Evolutionary conservation across 176 grass and related monocot genomes (phyloP).

Genomic region (Carex littledalei): DNA sequence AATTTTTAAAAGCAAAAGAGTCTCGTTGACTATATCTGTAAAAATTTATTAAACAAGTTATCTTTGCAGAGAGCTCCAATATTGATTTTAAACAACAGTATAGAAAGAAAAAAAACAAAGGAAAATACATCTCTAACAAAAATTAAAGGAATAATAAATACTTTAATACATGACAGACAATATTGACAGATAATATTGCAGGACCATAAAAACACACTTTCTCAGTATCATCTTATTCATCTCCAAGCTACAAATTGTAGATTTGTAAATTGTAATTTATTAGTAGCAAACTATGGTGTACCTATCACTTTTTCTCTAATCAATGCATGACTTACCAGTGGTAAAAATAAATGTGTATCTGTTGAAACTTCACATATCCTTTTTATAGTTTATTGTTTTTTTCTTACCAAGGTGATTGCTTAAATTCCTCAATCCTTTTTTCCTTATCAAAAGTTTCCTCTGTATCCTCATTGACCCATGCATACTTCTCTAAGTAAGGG

Average conservation of each 20-base stretch:
- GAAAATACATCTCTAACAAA: background rate
- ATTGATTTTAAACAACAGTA: background rate
- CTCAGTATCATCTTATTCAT: background rate
- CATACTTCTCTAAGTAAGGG: conserved; percentile 73
- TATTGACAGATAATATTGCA: background rate
- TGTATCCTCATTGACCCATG: conserved; percentile 62
- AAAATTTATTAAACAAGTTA: background rate
- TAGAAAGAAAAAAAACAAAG: background rate
- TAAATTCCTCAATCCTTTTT: background rate
- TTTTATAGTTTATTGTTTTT: background rate
- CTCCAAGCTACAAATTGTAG: background rate
- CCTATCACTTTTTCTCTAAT: background rate
- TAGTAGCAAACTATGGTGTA: background rate
- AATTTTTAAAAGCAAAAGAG: background rate
- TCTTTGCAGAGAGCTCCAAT: background rate
- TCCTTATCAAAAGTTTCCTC: conserved; percentile 26
- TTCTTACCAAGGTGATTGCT: background rate
- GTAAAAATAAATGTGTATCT: background rate
- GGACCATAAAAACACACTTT: background rate
- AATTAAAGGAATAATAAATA: background rate
- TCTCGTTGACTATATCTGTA: background rate
- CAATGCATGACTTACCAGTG: background rate
- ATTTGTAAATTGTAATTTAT: background rate
- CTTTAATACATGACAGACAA: background rate
- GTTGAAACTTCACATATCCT: background rate